These are phyloP conservation scores for Alternaria postmessia DNA, from an alignment of 2,329 filamentous ascomycete species.

Conservation along the genomic window DNA sequence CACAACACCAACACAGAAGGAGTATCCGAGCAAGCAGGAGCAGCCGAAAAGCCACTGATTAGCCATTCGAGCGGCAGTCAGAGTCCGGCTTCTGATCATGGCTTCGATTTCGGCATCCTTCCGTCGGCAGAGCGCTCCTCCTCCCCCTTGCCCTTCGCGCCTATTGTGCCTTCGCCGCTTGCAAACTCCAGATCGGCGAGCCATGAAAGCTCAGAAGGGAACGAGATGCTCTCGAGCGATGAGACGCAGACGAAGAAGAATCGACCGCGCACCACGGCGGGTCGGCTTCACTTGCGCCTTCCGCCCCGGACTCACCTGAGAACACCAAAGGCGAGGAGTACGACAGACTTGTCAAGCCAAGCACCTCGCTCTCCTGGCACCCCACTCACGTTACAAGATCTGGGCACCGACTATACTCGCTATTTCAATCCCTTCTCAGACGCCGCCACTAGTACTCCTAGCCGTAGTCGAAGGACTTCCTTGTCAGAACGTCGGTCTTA, in stretches of 20 bases:
- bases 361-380: constrained; percentile 22
- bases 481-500: constrained; percentile 24
- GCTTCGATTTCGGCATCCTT: constrained; percentile 16
- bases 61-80: constrained; percentile 9
- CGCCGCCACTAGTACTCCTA: constrained; percentile 26
- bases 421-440: constrained; percentile 47
- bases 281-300: constrained; percentile 14
- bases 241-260: constrained; percentile 9
- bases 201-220: constrained; percentile 3
- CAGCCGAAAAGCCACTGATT: constrained; percentile 2
- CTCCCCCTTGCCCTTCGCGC: constrained; percentile 17
- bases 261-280: constrained; percentile 7
- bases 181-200: constrained; percentile 12
- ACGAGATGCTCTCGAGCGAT: constrained; percentile 15
- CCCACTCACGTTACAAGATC: constrained; percentile 39
- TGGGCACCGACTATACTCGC: constrained; percentile 48
- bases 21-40: constrained; percentile 13
- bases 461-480: constrained; percentile 34
- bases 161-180: constrained; percentile 18
- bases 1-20: constrained; percentile 15
- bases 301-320: constrained; percentile 25
- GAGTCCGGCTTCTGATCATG: constrained; percentile 11
- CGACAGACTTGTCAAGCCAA: constrained; percentile 25
- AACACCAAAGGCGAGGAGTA: constrained; percentile 23
- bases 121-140: constrained; percentile 7